These are phyloP conservation scores for Parafenestella ontariensis DNA, from an alignment of 2,329 filamentous ascomycete genomes.

Conservation along the genomic window DNA sequence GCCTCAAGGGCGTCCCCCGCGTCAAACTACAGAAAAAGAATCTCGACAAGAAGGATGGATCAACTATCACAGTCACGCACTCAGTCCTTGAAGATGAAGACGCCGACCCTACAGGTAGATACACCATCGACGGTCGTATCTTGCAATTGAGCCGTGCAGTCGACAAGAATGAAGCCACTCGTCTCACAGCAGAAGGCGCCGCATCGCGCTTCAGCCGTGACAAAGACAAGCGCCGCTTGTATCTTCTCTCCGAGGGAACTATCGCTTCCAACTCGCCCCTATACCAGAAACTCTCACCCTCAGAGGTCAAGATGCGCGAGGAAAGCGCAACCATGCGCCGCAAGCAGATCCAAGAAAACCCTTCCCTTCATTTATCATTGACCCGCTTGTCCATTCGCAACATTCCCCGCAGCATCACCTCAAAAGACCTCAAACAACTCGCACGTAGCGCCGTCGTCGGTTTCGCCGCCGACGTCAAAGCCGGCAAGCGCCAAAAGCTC, in stretches of 20 bases:
- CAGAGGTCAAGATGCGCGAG: constrained; percentile 87
- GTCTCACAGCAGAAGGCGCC: constrained; percentile 73
- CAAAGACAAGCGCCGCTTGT: constrained; percentile 89
- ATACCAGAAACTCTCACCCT: constrained; percentile 75
- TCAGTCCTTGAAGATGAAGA: constrained; percentile 89
- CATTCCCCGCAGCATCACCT: constrained; percentile 79
- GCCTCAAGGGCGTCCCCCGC: constrained; percentile 75
- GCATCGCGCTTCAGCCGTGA: constrained; percentile 70
- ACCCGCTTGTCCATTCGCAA: constrained; percentile 93
- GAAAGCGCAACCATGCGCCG: constrained; percentile 86
- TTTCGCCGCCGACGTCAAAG: constrained; percentile 89
- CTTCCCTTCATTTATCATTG: constrained; percentile 84
- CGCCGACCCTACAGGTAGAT: constrained; percentile 80
- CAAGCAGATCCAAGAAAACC: constrained; percentile 89
- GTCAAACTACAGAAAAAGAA: constrained; percentile 48
- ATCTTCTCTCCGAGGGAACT: constrained; percentile 84
- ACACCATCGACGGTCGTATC: constrained; percentile 89
- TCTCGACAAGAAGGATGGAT: constrained; percentile 44
- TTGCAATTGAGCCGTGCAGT: constrained; percentile 86
- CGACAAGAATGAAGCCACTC: constrained; percentile 78
- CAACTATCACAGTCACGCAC: constrained; percentile 54
- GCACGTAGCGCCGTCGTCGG: constrained; percentile 92
- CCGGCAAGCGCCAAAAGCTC: constrained; percentile 74
- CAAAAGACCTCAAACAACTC: constrained; percentile 89
- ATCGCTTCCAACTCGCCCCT: constrained; percentile 79